Conservation (phyloP, 1,284 basidiomycete genomes). For the Puccinia polysora region DNA sequence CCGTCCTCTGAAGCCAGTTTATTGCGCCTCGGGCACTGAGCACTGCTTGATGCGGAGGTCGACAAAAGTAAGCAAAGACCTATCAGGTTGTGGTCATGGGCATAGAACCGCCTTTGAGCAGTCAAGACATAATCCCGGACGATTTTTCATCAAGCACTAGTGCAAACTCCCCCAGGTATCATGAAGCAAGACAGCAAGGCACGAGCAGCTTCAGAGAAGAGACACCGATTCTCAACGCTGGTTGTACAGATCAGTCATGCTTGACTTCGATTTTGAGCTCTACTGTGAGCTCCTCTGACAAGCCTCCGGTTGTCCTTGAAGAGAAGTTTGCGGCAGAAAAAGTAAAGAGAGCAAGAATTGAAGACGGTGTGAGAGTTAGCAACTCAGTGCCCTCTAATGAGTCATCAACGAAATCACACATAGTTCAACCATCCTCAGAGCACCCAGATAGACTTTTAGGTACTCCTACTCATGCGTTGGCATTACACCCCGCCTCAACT, state of each 20-base stretch:
- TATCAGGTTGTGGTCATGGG: slow-evolving; percentile 20
- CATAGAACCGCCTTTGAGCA: background rate
- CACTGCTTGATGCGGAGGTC: background rate
- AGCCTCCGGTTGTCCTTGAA: background rate
- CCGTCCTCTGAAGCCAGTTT: too few relatives aligned
- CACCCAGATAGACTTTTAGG: background rate
- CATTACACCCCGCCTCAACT: background rate
- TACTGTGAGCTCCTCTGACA: background rate
- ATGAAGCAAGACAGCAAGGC: background rate
- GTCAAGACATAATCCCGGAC: background rate
- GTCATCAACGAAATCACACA: background rate
- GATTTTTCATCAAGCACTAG: slow-evolving; percentile 2
- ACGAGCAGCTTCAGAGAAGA: background rate
- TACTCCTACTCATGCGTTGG: background rate
- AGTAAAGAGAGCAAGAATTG: slow-evolving; percentile 1
- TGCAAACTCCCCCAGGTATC: background rate
- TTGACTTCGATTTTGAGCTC: background rate
- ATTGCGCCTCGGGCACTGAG: too few relatives aligned
- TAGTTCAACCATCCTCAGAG: background rate
- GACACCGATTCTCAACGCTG: too few relatives aligned
- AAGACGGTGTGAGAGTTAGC: background rate
- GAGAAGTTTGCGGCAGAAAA: background rate
- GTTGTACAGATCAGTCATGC: slow-evolving; percentile 6
- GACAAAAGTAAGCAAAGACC: background rate
- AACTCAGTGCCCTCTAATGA: background rate